phyloP scores from a whole-genome alignment of 345 rosid species.

The Murraya paniculata region DNA sequence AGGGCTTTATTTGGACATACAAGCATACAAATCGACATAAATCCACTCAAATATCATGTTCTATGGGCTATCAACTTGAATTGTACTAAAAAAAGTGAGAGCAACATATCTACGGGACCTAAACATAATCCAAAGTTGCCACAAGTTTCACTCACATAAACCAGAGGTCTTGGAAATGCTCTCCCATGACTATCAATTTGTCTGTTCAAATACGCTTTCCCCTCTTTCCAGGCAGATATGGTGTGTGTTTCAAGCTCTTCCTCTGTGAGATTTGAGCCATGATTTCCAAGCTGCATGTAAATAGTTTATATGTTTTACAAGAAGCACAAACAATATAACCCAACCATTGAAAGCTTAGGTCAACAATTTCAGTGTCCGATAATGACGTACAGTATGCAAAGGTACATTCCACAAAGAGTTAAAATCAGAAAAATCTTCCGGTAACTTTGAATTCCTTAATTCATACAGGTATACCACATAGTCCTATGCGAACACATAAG shows the following conservation, averaged over 20 bases:
- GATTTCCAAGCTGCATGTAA: conserved; percentile 61
- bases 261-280: conserved; percentile 75
- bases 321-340: not conserved
- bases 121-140: conserved; percentile 5
- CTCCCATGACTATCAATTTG: conserved; percentile 44
- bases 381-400: not conserved
- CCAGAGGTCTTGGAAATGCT: conserved; percentile 48
- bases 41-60: not conserved
- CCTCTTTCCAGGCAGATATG: conserved; percentile 61
- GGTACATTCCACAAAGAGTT: conserved; percentile 2
- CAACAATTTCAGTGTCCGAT: not conserved
- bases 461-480: not conserved
- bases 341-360: not conserved
- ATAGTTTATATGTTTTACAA: not conserved
- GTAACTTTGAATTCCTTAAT: not conserved
- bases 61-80: not conserved
- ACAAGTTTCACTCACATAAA: conserved; percentile 45
- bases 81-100: not conserved
- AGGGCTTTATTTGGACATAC: not conserved
- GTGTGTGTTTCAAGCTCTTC: conserved; percentile 75
- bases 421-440: not conserved
- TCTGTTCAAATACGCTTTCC: conserved; percentile 36
- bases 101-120: not conserved
- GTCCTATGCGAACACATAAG: not conserved
- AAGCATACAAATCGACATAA: not conserved